A percentile compares a stretch with the other conserved stretches of the same genome.
These are phyloP conservation scores for Nothopassalora personata DNA, from an alignment of 2,329 filamentous ascomycete genomes.

Conservation along the genomic window DNA sequence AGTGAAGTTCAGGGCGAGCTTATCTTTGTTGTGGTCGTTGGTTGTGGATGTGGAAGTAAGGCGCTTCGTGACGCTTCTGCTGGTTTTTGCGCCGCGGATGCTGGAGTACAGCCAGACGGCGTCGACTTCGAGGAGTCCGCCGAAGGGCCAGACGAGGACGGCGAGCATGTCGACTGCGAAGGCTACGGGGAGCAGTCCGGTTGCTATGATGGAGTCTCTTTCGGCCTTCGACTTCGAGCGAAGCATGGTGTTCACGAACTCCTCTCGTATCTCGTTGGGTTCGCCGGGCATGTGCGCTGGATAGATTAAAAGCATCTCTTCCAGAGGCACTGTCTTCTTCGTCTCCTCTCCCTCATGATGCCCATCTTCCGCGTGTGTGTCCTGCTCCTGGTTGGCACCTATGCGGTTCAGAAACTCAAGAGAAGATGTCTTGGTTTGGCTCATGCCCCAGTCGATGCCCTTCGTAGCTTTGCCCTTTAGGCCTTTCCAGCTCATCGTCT, in stretches of 20 bases:
- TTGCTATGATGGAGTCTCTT: constrained; percentile 40
- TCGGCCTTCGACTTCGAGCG: constrained; percentile 41
- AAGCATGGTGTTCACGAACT: constrained; percentile 42
- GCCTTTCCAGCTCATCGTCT: constrained; percentile 41
- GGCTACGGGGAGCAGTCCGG: constrained; percentile 38
- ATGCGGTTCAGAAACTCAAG: constrained; percentile 43
- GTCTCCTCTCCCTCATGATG: constrained; percentile 17
- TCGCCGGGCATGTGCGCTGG: constrained; percentile 25
- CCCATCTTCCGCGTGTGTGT: constrained; percentile 12
- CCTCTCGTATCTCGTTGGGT: constrained; percentile 28
- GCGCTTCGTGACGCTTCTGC: constrained; percentile 12
- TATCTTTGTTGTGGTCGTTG: constrained; percentile 14
- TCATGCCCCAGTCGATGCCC: constrained; percentile 39
- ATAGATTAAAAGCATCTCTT: constrained; percentile 41
- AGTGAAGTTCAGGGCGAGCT: constrained; percentile 36
- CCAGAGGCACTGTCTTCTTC: constrained; percentile 28
- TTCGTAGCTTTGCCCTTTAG: constrained; percentile 39
- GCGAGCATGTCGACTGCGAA: constrained; percentile 25
- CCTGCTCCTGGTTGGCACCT: constrained; percentile 10
- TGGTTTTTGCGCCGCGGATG: constrained; percentile 39
- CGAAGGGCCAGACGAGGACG: constrained; percentile 31
- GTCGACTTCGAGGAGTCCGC: constrained; percentile 35
- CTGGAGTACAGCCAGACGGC: constrained; percentile 31
- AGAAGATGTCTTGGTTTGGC: constrained; percentile 37
- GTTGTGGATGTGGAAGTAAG: constrained; percentile 11